Evolutionary conservation across 2,329 filamentous ascomycete species (phyloP), one percentile per base, ranked within the genome.

Genomic region (Stachybotrys chartarum): DNA sequence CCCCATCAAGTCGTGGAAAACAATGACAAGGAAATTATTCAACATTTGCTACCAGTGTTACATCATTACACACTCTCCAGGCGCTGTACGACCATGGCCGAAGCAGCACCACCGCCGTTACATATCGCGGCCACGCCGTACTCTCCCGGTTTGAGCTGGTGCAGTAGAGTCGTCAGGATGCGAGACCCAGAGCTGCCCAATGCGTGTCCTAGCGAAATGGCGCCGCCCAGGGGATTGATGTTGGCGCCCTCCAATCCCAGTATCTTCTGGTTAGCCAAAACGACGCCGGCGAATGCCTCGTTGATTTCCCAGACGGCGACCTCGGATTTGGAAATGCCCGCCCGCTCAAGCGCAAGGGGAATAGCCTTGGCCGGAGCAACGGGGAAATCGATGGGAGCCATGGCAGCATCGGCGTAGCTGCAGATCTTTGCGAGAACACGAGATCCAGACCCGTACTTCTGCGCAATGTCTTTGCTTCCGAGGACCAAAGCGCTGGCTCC

Each of bases 261-360:
- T 59, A 95, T 91, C 86, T 96, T 92, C 66, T 90, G 87, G 68
- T 97, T 97, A 47, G 93, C 92, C 69, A 94, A 91, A 72, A 97
- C 94, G 32, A 97, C 92, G 5, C 90, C 90, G 31, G 94, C 93
- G 69, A 99, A 99, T 0, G 94, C 94, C 75, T 99, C 94, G 72
- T 99, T 99, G 73, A 99, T 96, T 71, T 97, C 94, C 93, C 94
- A 97, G 24, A 97, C 77, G 6, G 93, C 86, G 50, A 99, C 91
- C 71, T 97, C 89, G 50, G 95, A 88, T 73, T 92, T 91, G 60
- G 84, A 90, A 62, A 99, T 92, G 11, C 93, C 92, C 1, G 94
- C 94, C 56, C 92, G 83, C 72, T 91, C 83, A 52, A 99, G 79
- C 11, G 92, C 92, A 64, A 97, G 84, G 3, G 93, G 91, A 0